Base-by-base conservation (phyloP, 768 basidiomycete genomes). In the Phaeotremella skinneri region DNA sequence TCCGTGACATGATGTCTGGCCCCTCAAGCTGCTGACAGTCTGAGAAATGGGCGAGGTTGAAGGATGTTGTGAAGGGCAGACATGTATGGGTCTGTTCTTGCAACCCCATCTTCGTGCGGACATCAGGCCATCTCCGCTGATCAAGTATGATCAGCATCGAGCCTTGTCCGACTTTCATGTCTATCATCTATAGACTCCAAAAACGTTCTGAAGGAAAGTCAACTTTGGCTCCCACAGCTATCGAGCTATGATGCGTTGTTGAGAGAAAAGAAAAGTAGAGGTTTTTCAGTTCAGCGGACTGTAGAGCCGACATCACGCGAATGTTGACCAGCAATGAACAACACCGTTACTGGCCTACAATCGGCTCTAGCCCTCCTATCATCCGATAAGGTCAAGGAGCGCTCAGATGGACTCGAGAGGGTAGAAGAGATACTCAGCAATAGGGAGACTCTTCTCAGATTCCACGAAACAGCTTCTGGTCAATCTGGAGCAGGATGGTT, bases 331-430 rank as follows among this genome's bases (percentile, higher is more conserved):
- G 23, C 7, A 26, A 66, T 67, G 64, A 45, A 45, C 21, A 64
- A 58, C 42, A 41, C 60, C 21, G 66, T 73, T 31, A 30, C 63
- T 20, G 71, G 71, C 41, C 61, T 73, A 13, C 58, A 65, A 43
- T 23, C 52, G 29, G 73, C 73, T 30, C 64, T 74, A 51, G 58
- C 49, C 32, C 55, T 59, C 11, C 60, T 68, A 42, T 43, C 63
- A 5, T 72, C 72, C 2, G 81, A 83, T 50, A 89, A 85, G 63
- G 79, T 86, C 67, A 87, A 83, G 67, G 86, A 88, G 31, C 81
- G 90, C 17, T 82, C 85, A 56, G 83, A 87, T 51, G 89, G 84
- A 16, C 72, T 89, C 16, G 57, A 79, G 6, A 67, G 79, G 17
- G 79, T 75, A 41, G 64, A 71, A 45, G 70, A 69, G 64, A 76